Percentiles rank a stretch among this genome's conserved stretches.
Evolutionary conservation across 768 basidiomycete genomes (phyloP).

Genomic region (Russula compacta): DNA sequence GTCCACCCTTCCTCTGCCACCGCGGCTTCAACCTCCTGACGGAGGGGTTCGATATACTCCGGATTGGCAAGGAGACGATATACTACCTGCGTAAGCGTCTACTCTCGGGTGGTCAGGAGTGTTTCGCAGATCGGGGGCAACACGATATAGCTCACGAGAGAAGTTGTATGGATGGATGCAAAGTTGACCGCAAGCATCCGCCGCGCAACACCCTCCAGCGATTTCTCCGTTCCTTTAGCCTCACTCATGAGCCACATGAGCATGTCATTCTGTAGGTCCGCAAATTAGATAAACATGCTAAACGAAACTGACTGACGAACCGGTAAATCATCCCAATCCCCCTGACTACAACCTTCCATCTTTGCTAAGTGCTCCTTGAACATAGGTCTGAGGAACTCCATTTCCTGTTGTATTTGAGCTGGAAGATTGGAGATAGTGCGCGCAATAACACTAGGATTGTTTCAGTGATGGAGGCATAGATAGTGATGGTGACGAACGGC

Average conservation of each 20-base stretch:
- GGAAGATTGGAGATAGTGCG: conserved; percentile 16
- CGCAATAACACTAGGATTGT: conserved; percentile 9
- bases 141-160: conserved; percentile 20
- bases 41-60: conserved; percentile 24
- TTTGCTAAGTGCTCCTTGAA: conserved; percentile 20
- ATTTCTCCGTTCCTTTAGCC: conserved; percentile 27
- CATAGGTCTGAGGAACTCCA: conserved; percentile 3
- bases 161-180: conserved; percentile 30
- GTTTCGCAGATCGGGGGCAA: neutral
- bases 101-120: neutral
- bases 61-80: conserved; percentile 26
- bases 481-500: conserved; percentile 25
- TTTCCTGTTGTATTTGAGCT: conserved; percentile 5
- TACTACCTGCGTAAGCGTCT: conserved; percentile 25
- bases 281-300: neutral
- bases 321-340: conserved; percentile 23
- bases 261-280: conserved; percentile 32
- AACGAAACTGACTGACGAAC: conserved; percentile 10
- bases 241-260: conserved; percentile 39
- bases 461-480: neutral
- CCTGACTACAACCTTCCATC: conserved; percentile 14
- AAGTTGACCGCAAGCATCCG: conserved; percentile 28
- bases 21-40: conserved; percentile 27
- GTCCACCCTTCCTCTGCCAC: conserved; percentile 27
- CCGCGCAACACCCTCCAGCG: conserved; percentile 26